These are phyloP conservation scores for Halophytophthora batemanensis DNA, from an alignment of 352 stramenopile species.

Conservation along the genomic window DNA sequence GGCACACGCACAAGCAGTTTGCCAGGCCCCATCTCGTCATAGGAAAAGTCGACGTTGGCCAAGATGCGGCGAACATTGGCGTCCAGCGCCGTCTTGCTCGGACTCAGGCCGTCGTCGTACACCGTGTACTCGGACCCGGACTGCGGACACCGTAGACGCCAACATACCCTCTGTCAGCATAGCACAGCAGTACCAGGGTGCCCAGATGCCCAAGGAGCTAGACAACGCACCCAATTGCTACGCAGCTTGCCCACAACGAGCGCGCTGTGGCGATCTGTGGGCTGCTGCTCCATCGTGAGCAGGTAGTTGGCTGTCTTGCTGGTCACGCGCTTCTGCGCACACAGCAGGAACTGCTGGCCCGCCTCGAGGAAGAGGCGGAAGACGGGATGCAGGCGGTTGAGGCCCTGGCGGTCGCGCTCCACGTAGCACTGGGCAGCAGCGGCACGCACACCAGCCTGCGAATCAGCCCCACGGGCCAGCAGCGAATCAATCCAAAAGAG, in stretches of 20 bases:
- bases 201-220: not conserved
- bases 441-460: not conserved
- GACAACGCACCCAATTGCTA: constrained; percentile 41
- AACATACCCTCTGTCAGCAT: not conserved
- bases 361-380: constrained; percentile 59
- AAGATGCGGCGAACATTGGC: constrained; percentile 46
- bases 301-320: constrained; percentile 68
- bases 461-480: not conserved
- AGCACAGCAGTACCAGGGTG: not conserved
- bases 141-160: constrained; percentile 6
- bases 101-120: constrained; percentile 56
- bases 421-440: constrained; percentile 39
- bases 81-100: constrained; percentile 37
- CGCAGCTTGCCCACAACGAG: constrained; percentile 58
- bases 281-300: constrained; percentile 41
- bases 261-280: constrained; percentile 30
- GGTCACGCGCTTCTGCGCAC: constrained; percentile 42
- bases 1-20: constrained; percentile 43
- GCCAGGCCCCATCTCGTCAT: constrained; percentile 69
- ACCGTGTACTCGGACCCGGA: constrained; percentile 60
- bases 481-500: not conserved
- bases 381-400: constrained; percentile 50
- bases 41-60: constrained; percentile 51
- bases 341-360: constrained; percentile 46
- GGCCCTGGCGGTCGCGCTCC: constrained; percentile 43